Conservation (phyloP, 140 eudicot genomes). For the Oenanthe javanica region DNA sequence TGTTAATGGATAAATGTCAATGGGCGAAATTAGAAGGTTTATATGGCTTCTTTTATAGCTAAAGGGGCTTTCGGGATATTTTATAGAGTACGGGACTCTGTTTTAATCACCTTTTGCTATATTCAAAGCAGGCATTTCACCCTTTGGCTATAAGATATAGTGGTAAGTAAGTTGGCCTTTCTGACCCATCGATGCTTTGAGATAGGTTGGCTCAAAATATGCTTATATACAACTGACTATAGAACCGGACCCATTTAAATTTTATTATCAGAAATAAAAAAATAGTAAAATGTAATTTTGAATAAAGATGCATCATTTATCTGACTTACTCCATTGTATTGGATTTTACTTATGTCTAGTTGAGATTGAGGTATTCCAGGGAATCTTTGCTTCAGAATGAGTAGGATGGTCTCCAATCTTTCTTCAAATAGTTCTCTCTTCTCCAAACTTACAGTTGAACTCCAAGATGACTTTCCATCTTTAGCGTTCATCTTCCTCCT, state of each 20-base stretch:
- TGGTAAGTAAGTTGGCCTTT: not conserved
- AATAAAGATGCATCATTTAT: not conserved
- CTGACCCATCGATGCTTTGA: not conserved
- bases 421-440: constrained; percentile 86
- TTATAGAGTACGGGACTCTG: not conserved
- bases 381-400: constrained; percentile 57
- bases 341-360: constrained; percentile 74
- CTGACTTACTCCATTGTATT: constrained; percentile 67
- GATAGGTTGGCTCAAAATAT: not conserved
- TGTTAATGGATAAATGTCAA: not conserved
- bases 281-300: not conserved
- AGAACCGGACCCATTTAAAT: not conserved
- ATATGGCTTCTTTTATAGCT: not conserved
- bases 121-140: not conserved
- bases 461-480: constrained; percentile 74
- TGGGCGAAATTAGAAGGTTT: not conserved
- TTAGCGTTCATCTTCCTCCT: constrained; percentile 71
- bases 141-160: not conserved
- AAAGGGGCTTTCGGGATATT: not conserved
- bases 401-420: constrained; percentile 70
- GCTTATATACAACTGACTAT: too few relatives aligned
- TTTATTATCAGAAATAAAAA: not conserved
- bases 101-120: not conserved
- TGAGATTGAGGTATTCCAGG: constrained; percentile 78
- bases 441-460: constrained; percentile 72